Evolutionary conservation across 2,329 filamentous ascomycete species (phyloP), one percentile per base, ranked within the genome.

Genomic region (Meredithiella fracta): DNA sequence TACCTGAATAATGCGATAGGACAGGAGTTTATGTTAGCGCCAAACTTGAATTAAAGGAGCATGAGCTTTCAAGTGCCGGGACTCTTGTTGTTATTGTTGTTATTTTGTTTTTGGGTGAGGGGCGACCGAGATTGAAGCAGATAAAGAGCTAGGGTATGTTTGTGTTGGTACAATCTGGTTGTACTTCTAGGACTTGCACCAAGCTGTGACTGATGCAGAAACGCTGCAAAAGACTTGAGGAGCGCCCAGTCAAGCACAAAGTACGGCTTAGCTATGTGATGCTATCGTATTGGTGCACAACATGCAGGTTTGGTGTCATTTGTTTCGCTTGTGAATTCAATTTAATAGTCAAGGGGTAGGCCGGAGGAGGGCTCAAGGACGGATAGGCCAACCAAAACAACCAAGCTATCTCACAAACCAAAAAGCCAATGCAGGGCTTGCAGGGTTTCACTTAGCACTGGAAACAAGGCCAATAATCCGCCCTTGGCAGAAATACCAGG

Each of bases 1-100:
- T 63, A 87, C 80, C 82, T 87, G 38, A 38, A 57, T 25, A 31
- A 14, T 49, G 47, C 9, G 67, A 51, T 40, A 23, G 47, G 7
- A 47, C 15, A 23, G 22, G 53, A 44, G 40, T 44, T 44, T 44
- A 42, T 34, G 22, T 52, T 42, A 56, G 26, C 14, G 40, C 14
- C 23, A 26, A 47, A 47, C 4, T 26, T 47, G 29, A 29, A 37
- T 22, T 34, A 5, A 9, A 17, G 47, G 37, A 25, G 26, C n/a
- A 15, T 26, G 22, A 26, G 17, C 20, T 23, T 54, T 29, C 37
- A 25, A 47, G 52, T 44, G 2, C n/a, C 40, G 17, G 40, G 40
- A 44, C 17, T 8, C 8, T n/a, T n/a, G n/a, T n/a, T 44, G 40
- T 44, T 17, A 22, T 3, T 44, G 8, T 44, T 44, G 11, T 44